A percentile compares a stretch with the other conserved stretches of the same genome.
Conservation (phyloP, 495 filamentous ascomycete species). For the Hypoxylon perforatum region DNA sequence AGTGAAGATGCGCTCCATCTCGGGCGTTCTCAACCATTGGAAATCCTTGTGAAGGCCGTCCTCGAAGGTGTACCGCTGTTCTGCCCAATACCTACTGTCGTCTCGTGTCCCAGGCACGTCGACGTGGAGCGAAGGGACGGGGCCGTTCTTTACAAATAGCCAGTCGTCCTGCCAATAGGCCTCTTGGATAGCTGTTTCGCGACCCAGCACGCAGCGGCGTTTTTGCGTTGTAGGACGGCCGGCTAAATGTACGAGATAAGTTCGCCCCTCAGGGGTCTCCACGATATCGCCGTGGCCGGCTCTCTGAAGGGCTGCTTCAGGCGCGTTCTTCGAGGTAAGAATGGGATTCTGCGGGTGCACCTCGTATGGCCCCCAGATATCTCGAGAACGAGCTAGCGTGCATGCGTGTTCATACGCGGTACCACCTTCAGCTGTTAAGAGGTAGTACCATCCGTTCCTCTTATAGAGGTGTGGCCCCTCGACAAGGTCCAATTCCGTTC, state of each 20-base stretch:
- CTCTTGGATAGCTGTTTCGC: constrained; percentile 67
- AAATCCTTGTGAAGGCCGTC: constrained; percentile 61
- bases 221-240: constrained; percentile 64
- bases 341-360: constrained; percentile 61
- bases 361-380: constrained; percentile 70
- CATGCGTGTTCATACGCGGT: constrained; percentile 67
- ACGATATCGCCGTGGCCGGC: constrained; percentile 70
- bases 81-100: constrained; percentile 63
- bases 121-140: constrained; percentile 63
- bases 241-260: constrained; percentile 65
- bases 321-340: constrained; percentile 58
- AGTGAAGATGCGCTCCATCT: constrained; percentile 63
- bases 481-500: constrained; percentile 64
- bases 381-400: constrained; percentile 63
- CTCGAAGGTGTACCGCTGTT: constrained; percentile 61
- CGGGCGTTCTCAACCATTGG: constrained; percentile 67
- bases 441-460: constrained; percentile 67
- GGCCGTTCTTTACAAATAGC: constrained; percentile 67
- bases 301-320: constrained; percentile 59
- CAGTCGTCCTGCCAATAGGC: constrained; percentile 65
- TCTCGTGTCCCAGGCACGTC: constrained; percentile 61
- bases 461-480: constrained; percentile 73
- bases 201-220: constrained; percentile 65
- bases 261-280: constrained; percentile 65
- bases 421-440: constrained; percentile 70